These are phyloP conservation scores for Trypanosoma scelopori DNA, from an alignment of 208 protist genomes.

Conservation along the genomic window DNA sequence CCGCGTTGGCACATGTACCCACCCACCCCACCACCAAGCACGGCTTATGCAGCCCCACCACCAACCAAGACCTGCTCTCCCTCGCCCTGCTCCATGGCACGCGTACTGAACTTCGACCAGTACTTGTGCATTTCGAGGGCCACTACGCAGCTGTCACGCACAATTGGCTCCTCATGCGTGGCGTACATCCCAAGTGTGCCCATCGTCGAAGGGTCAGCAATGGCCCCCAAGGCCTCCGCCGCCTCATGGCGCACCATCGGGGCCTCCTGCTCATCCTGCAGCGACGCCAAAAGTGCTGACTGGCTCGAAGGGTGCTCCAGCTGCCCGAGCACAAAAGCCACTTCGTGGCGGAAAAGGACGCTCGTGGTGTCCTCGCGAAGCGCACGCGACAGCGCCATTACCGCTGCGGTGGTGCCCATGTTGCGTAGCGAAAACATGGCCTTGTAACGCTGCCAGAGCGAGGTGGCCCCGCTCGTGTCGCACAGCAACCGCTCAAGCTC, in stretches of 20 bases:
- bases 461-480: slow-evolving; percentile 57
- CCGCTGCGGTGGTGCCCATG: slow-evolving; percentile 60
- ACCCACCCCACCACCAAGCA: no score
- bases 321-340: slow-evolving; percentile 98
- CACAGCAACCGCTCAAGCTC: slow-evolving; percentile 67
- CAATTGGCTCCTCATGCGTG: slow-evolving; percentile 73
- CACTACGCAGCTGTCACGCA: slow-evolving; percentile 84
- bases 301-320: slow-evolving; percentile 86
- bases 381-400: slow-evolving; percentile 78
- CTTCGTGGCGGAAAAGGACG: slow-evolving; percentile 97
- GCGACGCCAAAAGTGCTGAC: slow-evolving; percentile 55
- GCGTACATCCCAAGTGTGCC: slow-evolving; percentile 64
- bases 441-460: slow-evolving; percentile 94
- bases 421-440: slow-evolving; percentile 97
- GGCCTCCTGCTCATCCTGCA: slow-evolving; percentile 87
- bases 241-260: slow-evolving; percentile 98
- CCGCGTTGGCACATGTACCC: no score
- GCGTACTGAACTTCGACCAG: slow-evolving; percentile 77
- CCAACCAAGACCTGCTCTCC: background rate
- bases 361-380: slow-evolving; percentile 85
- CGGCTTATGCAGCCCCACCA: no score
- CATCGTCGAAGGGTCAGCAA: slow-evolving; percentile 79
- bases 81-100: slow-evolving; percentile 21
- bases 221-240: slow-evolving; percentile 96
- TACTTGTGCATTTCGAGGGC: slow-evolving; percentile 89